Base-by-base conservation (phyloP, 2,329 filamentous ascomycete genomes). In the Alternaria hordeiaustralica region DNA sequence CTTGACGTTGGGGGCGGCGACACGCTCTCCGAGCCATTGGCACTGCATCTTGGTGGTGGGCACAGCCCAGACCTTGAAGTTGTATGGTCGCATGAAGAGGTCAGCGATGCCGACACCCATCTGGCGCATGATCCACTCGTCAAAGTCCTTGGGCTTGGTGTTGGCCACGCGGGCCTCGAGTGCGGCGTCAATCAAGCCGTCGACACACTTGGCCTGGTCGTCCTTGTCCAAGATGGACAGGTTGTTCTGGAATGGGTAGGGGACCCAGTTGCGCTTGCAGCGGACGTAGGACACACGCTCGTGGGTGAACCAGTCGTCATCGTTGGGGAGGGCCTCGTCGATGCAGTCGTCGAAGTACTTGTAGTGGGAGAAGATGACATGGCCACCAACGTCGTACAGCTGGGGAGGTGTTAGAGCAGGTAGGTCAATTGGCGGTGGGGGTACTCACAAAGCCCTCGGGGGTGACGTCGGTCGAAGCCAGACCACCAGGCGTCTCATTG, bases 271-370 rank as follows among this genome's bases (percentile, higher is more conserved):
- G 72, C 88, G 87, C 89, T 97, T 95, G 91, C 94, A 97, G 80
- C 96, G 94, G 74, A 99, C 95, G 82, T 99, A 99, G 68, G 96
- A 99, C 84, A 99, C 96, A 80, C 96, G 94, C 87, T 99, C 92
- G 86, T 99, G 96, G 71, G 90, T 93, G 85, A 92, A 98, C 96
- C 96, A 99, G 85, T 99, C 96, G 64, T 93, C 91, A 63, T 94
- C 89, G 79, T 93, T 93, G 76, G 96, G 96, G 45, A 99, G 90
- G 57, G 96, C 96, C 87, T 99, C 96, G 82, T 98, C 89, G 80
- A 99, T 91, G 86, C 93, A 96, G 87, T 99, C 96, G 85, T 99
- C 96, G 82, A 99, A 99, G 89, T 99, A 99, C 86, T 97, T 97
- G 91, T 99, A 99, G 89, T 97, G 94, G 75, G 94, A 97, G 88